Conservation (phyloP, 2,329 filamentous ascomycete species). For the Pseudogymnoascus pannorum region DNA sequence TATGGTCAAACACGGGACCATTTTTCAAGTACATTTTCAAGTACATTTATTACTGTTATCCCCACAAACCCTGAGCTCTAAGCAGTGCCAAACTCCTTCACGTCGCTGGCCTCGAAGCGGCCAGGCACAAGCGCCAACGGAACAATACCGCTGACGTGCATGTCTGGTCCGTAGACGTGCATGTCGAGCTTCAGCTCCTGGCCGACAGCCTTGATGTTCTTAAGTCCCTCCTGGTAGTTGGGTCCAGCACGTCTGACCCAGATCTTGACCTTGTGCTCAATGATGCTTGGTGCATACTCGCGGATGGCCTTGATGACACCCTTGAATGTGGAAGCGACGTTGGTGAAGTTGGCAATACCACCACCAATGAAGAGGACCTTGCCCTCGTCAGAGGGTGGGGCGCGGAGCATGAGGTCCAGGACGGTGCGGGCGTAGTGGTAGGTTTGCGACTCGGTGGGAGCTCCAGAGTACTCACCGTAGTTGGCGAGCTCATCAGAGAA, state of each 20-base stretch:
- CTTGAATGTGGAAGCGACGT: slow-evolving; percentile 99
- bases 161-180: slow-evolving; percentile 77
- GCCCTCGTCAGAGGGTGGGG: slow-evolving; percentile 76
- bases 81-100: slow-evolving; percentile 46
- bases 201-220: slow-evolving; percentile 98
- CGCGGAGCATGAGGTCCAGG: slow-evolving; percentile 92
- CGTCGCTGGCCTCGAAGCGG: slow-evolving; percentile 53
- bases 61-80: neutral
- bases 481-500: slow-evolving; percentile 96
- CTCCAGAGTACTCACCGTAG: slow-evolving; percentile 99
- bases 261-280: slow-evolving; percentile 97
- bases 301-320: slow-evolving; percentile 95
- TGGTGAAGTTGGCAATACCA: slow-evolving; percentile 99
- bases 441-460: slow-evolving; percentile 96
- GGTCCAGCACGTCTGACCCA: slow-evolving; percentile 87
- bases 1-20: neutral
- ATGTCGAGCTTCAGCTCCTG: slow-evolving; percentile 92
- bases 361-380: slow-evolving; percentile 99
- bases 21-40: no score
- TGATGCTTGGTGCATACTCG: slow-evolving; percentile 76
- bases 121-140: slow-evolving; percentile 73
- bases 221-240: slow-evolving; percentile 99
- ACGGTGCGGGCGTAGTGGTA: slow-evolving; percentile 98
- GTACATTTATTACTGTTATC: neutral
- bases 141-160: slow-evolving; percentile 92